These are phyloP conservation scores for Metroxylon sagu DNA, from an alignment of 176 grass and related monocot species.

Conservation along the genomic window DNA sequence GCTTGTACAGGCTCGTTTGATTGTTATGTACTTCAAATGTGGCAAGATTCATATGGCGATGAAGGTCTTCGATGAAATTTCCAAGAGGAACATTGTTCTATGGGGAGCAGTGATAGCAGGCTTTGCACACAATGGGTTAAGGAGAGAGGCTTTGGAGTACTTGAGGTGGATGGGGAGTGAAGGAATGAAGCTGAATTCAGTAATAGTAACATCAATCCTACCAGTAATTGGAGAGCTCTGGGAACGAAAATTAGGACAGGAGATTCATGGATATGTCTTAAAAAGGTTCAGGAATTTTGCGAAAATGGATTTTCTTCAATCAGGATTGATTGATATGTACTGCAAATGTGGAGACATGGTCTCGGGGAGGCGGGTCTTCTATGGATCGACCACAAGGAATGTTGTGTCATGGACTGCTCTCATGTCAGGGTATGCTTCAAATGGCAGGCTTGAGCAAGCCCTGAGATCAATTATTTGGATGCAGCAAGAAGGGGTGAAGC, in stretches of 20 bases:
- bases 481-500: slow-evolving; percentile 76
- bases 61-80: slow-evolving; percentile 83
- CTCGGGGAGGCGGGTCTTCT: slow-evolving; percentile 65
- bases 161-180: slow-evolving; percentile 66
- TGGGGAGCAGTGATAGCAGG: slow-evolving; percentile 73
- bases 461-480: slow-evolving; percentile 85
- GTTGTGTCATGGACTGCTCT: slow-evolving; percentile 70
- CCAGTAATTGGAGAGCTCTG: slow-evolving; percentile 52
- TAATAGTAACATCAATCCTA: slow-evolving; percentile 59
- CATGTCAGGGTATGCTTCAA: slow-evolving; percentile 83
- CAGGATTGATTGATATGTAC: slow-evolving; percentile 82
- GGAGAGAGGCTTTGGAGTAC: slow-evolving; percentile 65
- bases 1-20: slow-evolving; percentile 64
- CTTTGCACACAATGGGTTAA: slow-evolving; percentile 66
- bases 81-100: slow-evolving; percentile 56
- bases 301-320: slow-evolving; percentile 45
- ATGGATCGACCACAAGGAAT: slow-evolving; percentile 59
- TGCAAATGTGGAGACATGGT: slow-evolving; percentile 81
- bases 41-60: slow-evolving; percentile 62
- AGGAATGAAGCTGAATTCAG: slow-evolving; percentile 51
- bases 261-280: slow-evolving; percentile 64
- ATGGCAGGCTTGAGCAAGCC: slow-evolving; percentile 61
- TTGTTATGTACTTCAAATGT: slow-evolving; percentile 85
- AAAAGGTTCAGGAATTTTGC: slow-evolving; percentile 52
- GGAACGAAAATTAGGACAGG: slow-evolving; percentile 48